These are phyloP conservation scores for Ascochyta pisi DNA, from an alignment of 2,329 filamentous ascomycete species.

Conservation along the genomic window DNA sequence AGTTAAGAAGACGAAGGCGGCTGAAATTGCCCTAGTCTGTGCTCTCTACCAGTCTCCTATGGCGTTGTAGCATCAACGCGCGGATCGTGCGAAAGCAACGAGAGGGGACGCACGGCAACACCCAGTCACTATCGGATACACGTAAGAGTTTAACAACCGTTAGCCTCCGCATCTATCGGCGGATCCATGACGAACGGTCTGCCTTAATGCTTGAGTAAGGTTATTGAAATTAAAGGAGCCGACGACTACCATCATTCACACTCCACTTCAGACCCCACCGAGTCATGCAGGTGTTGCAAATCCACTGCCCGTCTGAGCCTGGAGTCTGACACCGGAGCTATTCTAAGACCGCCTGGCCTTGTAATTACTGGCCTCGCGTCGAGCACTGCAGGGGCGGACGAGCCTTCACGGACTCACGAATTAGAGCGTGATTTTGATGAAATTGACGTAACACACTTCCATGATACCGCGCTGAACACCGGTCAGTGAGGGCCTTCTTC, in stretches of 20 bases:
- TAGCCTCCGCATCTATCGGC: background rate
- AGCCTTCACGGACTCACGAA: no score
- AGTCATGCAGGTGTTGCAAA: background rate
- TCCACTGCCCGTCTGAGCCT: background rate
- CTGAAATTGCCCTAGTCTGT: background rate
- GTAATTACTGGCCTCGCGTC: no score
- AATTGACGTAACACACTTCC: no score
- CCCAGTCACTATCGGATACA: background rate
- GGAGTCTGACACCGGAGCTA: background rate
- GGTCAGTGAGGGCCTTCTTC: no score
- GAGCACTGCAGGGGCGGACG: no score
- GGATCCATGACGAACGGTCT: background rate
- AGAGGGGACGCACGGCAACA: background rate
- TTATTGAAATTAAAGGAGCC: background rate
- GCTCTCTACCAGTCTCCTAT: background rate
- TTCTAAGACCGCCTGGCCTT: no score
- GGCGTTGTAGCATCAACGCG: background rate
- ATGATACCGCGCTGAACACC: no score
- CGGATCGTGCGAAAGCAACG: no score
- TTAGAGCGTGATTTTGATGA: no score
- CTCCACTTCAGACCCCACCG: background rate
- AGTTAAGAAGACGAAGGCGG: background rate
- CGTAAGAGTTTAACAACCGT: background rate
- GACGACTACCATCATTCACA: background rate
- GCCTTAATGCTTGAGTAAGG: background rate